Base-by-base conservation (phyloP, 257 asterid species). In the Gentiana macrophylla region DNA sequence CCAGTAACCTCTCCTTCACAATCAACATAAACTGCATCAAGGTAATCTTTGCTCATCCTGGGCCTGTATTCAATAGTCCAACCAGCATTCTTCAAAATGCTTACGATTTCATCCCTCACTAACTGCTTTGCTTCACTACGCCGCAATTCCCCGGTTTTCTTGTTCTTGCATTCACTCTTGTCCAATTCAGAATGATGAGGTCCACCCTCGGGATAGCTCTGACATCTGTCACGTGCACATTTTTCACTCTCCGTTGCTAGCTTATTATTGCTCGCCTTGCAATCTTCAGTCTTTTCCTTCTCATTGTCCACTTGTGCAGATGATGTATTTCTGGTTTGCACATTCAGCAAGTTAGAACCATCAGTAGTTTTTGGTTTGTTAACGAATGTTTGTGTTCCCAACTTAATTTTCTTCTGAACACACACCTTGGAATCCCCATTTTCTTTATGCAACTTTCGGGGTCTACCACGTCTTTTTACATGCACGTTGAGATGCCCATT, bases 11-110 rank as follows among this genome's bases (percentile, higher is more conserved):
- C 62, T 83, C 52, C 84, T 0, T 71, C 64, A 50, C 76, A 78
- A 58, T 85, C 95, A 62, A 84, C 80, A 74, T 85, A 92, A 12
- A 92, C 94, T 5, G 98, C 90, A 70, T 92, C 98, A 64, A 54
- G 66, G 63, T 88, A 87, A 0, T 80, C 84, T 70, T 55, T 83
- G 11, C 67, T 57, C 37, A 8, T 63, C 67, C 98, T 77, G 69
- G 80, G 84, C 69, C 94, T 72, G 69, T 78, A 78, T 57, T 92
- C 83, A 50, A 92, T 64, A 15, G 79, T 79, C 97, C 99, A 92
- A 2, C 99, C 97, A 46, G 90, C 93, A 66, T 77, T 79, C 56
- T 41, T 61, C 41, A 92, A 72, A 79, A 88, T 79, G 37, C 48
- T 63, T 35, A 85, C 61, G 32, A 88, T 88, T 72, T 81, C 78